Evolutionary conservation across 1,139 yeast genomes (phyloP).

Genomic region (Kodamaea arcana): DNA sequence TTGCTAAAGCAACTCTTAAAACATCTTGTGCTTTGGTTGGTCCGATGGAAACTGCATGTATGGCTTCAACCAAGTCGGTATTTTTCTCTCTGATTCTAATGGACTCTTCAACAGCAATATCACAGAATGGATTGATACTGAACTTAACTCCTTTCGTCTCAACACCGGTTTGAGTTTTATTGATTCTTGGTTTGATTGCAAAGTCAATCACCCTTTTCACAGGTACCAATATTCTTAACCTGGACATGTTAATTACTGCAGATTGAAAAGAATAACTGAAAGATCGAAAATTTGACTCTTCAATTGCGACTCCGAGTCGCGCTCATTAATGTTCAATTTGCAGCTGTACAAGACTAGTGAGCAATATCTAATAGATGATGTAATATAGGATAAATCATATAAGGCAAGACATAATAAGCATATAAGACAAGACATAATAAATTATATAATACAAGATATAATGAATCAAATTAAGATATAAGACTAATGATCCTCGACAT

Average conservation of each 20-base stretch:
- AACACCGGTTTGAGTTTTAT: slow-evolving; percentile 79
- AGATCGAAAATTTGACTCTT: no score
- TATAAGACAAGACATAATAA: no score
- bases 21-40: slow-evolving; percentile 84
- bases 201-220: slow-evolving; percentile 93
- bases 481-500: no score
- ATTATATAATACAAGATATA: no score
- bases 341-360: no score
- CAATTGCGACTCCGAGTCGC: no score
- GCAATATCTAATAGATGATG: no score
- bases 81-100: slow-evolving; percentile 66
- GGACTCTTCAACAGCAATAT: slow-evolving; percentile 93
- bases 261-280: no score
- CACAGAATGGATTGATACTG: slow-evolving; percentile 95
- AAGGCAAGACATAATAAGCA: no score
- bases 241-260: slow-evolving; percentile 41
- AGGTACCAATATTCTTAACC: slow-evolving; percentile 81
- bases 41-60: slow-evolving; percentile 93
- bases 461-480: no score
- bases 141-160: slow-evolving; percentile 90
- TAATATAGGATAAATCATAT: no score
- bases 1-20: slow-evolving; percentile 85
- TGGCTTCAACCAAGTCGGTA: slow-evolving; percentile 69
- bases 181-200: slow-evolving; percentile 89
- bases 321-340: no score